Conservation (phyloP, 2,329 filamentous ascomycete species). For the Fusarium heterosporum region DNA sequence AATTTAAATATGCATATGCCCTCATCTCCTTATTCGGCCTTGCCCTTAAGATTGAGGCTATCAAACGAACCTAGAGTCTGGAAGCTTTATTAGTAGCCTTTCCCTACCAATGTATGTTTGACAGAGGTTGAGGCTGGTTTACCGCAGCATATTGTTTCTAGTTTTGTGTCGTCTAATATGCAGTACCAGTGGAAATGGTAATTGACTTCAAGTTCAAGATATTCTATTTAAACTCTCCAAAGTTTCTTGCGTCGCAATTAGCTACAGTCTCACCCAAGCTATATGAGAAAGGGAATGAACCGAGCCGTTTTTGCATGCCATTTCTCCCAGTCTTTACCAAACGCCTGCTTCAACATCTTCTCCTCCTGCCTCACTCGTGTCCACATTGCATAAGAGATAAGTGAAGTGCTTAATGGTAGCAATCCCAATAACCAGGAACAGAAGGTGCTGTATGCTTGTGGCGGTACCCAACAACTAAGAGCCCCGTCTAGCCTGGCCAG, state of each 20-base stretch:
- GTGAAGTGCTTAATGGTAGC: slow-evolving; percentile 1
- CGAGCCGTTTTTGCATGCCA: slow-evolving; percentile 62
- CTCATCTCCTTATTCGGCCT: no score
- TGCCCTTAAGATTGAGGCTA: no score
- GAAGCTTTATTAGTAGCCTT: no score
- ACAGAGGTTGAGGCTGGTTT: no score
- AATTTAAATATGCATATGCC: no score
- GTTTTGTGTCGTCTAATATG: no score
- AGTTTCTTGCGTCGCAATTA: not conserved
- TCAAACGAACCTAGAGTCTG: no score
- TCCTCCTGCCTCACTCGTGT: slow-evolving; percentile 62
- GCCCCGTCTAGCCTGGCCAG: slow-evolving; percentile 55
- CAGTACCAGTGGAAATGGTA: not conserved
- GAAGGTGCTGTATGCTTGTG: slow-evolving; percentile 19
- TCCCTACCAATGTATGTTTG: no score
- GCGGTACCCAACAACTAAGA: slow-evolving; percentile 55
- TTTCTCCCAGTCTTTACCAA: slow-evolving; percentile 61
- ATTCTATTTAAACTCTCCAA: not conserved
- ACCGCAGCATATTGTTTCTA: no score
- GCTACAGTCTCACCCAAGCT: not conserved
- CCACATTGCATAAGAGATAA: slow-evolving; percentile 45
- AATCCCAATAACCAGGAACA: slow-evolving; percentile 12
- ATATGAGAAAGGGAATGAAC: slow-evolving; percentile 56
- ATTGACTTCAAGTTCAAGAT: not conserved
- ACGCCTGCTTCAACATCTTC: slow-evolving; percentile 59